Evolutionary conservation across 148 eudicot genomes (phyloP).

Genomic region (Fagopyrum tataricum): DNA sequence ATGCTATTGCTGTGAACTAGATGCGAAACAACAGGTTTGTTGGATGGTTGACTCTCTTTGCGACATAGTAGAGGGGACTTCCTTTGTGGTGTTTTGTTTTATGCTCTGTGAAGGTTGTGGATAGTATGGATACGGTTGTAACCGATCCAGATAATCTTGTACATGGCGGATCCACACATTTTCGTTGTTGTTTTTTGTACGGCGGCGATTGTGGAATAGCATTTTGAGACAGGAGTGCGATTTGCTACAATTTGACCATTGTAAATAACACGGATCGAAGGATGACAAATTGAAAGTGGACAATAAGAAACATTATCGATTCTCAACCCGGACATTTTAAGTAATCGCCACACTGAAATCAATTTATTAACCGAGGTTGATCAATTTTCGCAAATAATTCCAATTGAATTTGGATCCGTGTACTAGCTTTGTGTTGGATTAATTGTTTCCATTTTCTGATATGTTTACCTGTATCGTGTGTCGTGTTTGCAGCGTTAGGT

Average conservation of each 20-base stretch:
- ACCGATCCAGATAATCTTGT: conserved; percentile 2
- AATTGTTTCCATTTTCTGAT: background rate
- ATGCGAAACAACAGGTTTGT: conserved; percentile 9
- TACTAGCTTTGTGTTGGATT: background rate
- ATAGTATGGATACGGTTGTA: conserved; percentile 4
- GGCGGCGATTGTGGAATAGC: conserved; percentile 11
- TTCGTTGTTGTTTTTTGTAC: conserved; percentile 11
- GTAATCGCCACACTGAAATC: background rate
- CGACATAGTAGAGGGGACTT: conserved; percentile 13
- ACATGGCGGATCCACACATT: conserved; percentile 13
- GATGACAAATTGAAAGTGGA: background rate
- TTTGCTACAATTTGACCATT: conserved; percentile 5
- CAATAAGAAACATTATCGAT: background rate
- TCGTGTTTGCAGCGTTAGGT: conserved; percentile 8
- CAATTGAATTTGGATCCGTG: background rate
- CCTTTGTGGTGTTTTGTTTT: background rate
- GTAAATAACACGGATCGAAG: background rate
- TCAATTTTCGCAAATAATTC: background rate
- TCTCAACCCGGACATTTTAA: background rate
- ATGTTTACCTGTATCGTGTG: conserved; percentile 5
- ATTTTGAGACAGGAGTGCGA: conserved; percentile 5
- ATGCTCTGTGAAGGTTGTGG: conserved; percentile 1
- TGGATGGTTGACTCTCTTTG: conserved; percentile 15
- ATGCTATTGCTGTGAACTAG: conserved; percentile 2
- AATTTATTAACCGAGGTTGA: background rate